Evolutionary conservation across 2,329 filamentous ascomycete genomes (phyloP).

Genomic region (Sporothrix sp.): DNA sequence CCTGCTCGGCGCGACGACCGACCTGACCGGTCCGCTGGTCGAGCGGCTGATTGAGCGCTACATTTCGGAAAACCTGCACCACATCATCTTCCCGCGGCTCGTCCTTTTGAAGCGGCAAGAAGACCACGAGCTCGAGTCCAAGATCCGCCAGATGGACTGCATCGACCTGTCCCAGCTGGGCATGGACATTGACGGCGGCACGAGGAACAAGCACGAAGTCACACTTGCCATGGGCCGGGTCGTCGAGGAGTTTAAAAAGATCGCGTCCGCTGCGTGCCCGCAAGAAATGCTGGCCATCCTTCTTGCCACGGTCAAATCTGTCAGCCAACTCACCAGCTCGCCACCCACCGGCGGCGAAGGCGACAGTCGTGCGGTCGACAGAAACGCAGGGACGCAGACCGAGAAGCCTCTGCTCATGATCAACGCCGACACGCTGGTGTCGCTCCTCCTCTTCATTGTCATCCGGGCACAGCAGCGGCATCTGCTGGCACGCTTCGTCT

Average conservation of each 20-base stretch:
- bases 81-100: constrained; percentile 75
- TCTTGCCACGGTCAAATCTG: constrained; percentile 69
- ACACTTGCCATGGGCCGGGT: constrained; percentile 66
- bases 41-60: constrained; percentile 94
- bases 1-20: constrained; percentile 81
- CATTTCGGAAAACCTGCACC: constrained; percentile 84
- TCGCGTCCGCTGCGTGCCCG: constrained; percentile 65
- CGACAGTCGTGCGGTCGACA: not conserved
- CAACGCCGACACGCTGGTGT: constrained; percentile 87
- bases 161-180: constrained; percentile 93
- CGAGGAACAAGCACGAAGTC: constrained; percentile 70
- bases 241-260: constrained; percentile 82
- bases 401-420: constrained; percentile 51
- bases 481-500: constrained; percentile 78
- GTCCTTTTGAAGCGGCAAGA: constrained; percentile 69
- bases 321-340: constrained; percentile 57
- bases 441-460: constrained; percentile 80
- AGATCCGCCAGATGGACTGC: constrained; percentile 85
- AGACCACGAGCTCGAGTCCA: constrained; percentile 77
- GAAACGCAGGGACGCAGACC: constrained; percentile 10
- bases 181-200: constrained; percentile 71
- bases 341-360: not conserved
- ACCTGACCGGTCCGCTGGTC: constrained; percentile 82
- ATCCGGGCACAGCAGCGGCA: constrained; percentile 83
- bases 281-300: constrained; percentile 83